These are phyloP conservation scores for Fagopyrum esculentum DNA, from an alignment of 148 eudicot species.

Conservation along the genomic window DNA sequence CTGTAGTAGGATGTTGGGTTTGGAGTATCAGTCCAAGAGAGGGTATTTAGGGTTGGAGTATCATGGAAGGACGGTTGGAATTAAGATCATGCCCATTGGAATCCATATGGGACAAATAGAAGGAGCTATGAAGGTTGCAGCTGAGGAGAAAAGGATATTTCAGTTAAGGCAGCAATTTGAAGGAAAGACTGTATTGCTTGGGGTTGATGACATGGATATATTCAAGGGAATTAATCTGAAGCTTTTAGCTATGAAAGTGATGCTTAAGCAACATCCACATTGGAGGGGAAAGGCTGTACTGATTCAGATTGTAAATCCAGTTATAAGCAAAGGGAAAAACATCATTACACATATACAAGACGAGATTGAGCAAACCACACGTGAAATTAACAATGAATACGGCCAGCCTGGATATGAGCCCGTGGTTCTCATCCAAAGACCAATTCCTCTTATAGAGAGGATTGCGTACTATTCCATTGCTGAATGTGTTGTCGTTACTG, in stretches of 20 bases:
- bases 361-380: conserved; percentile 25
- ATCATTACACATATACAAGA: conserved; percentile 17
- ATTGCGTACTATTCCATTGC: conserved; percentile 29
- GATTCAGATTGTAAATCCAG: conserved; percentile 32
- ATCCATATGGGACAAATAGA: conserved; percentile 35
- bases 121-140: conserved; percentile 24
- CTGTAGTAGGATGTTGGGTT: conserved; percentile 43
- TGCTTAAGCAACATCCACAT: conserved; percentile 29
- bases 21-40: conserved; percentile 42
- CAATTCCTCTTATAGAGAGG: conserved; percentile 22
- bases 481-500: conserved; percentile 37
- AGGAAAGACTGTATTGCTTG: conserved; percentile 32
- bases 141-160: conserved; percentile 24
- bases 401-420: conserved; percentile 34
- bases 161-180: conserved; percentile 23
- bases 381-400: conserved; percentile 24
- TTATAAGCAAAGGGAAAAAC: conserved; percentile 21
- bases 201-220: conserved; percentile 34
- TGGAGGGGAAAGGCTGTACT: conserved; percentile 34
- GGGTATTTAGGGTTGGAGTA: conserved; percentile 38
- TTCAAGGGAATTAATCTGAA: conserved; percentile 38
- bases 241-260: conserved; percentile 32
- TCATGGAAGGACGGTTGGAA: conserved; percentile 39
- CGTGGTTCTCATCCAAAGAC: conserved; percentile 23
- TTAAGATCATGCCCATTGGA: conserved; percentile 44